A percentile compares a stretch with the other conserved stretches of the same genome.
These are phyloP conservation scores for Colletotrichum australisinense DNA, from an alignment of 2,329 filamentous ascomycete genomes.

Conservation along the genomic window DNA sequence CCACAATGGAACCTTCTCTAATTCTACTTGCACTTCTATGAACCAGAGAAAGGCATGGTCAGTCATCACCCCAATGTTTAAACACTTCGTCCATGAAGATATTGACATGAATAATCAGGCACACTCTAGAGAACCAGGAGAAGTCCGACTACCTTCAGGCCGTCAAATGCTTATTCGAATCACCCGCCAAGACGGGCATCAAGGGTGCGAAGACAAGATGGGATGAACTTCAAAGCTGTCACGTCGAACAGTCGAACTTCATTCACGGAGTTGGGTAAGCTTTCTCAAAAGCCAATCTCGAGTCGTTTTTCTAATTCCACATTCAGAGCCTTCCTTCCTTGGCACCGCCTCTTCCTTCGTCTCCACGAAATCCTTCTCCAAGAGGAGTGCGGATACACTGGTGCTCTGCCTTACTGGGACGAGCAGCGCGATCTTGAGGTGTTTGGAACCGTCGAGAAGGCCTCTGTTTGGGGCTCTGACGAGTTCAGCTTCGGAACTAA, in stretches of 20 bases:
- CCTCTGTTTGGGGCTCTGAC: slow-evolving; percentile 20
- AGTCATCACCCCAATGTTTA: neutral
- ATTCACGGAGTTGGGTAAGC: slow-evolving; percentile 32
- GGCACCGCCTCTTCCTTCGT: slow-evolving; percentile 47
- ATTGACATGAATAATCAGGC: neutral
- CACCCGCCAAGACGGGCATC: slow-evolving; percentile 21
- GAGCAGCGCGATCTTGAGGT: slow-evolving; percentile 37
- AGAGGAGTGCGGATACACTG: slow-evolving; percentile 45
- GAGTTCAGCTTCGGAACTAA: slow-evolving; percentile 45
- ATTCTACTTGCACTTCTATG: slow-evolving; percentile 18
- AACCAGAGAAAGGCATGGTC: slow-evolving; percentile 24
- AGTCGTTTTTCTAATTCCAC: too few species aligned
- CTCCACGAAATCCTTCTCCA: slow-evolving; percentile 45
- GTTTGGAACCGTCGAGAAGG: slow-evolving; percentile 42
- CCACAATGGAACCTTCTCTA: slow-evolving; percentile 5
- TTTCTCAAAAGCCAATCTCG: neutral
- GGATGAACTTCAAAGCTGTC: slow-evolving; percentile 26
- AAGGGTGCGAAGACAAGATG: slow-evolving; percentile 16
- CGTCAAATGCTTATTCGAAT: slow-evolving; percentile 23
- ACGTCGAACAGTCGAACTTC: slow-evolving; percentile 26
- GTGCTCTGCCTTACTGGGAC: slow-evolving; percentile 42
- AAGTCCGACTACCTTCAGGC: slow-evolving; percentile 23
- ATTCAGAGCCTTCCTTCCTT: slow-evolving; percentile 45
- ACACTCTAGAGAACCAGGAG: slow-evolving; percentile 17
- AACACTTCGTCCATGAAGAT: too few species aligned